Evolutionary conservation across 176 grass and related monocot genomes (phyloP), one percentile per base, ranked within the genome.

Genomic region (Alloteropsis semialata): DNA sequence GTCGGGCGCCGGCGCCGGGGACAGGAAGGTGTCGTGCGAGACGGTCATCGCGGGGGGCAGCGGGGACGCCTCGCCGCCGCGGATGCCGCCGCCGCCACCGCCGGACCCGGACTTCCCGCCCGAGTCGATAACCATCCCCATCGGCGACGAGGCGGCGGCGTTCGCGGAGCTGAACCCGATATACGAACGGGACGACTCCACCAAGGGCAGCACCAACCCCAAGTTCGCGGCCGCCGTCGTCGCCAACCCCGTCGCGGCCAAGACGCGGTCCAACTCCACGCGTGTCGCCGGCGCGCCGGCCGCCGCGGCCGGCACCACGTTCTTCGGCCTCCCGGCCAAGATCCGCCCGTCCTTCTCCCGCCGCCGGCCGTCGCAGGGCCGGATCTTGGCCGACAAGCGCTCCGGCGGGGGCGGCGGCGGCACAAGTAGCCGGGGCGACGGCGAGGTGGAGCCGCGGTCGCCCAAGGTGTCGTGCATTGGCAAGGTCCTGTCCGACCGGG

Each of bases 391-490:
- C 6, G 89, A 77, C 82, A 90, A 93, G 89, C 77, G 87, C 54
- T 45, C 74, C 8, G 72, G 14, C 81, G 48, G 66, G 5, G 29
- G 69, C 33, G 68, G 85, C 25, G 50, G 78, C 8, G 27, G 85
- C 57, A 24, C 18, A 1, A 14, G 64, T 34, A 67, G 82, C 8
- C 13, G 72, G 5, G 82, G 80, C 61, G 83, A 65, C n/a, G 84
- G 62, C 11, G 94, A 93, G 76, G 93, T 84, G 72, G 94, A 99
- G 76, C 97, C 97, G 24, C 83, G 89, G 41, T 99, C 97, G 62
- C 97, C 97, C 10, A 92, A 99, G 87, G 97, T 99, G 44, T 99
- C 97, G 27, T 99, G 97, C 92, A 89, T 99, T 73, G 97, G 97
- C 27, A 95, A 96, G 87, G 97, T 99, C 55, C 77, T 96, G 19